These are phyloP conservation scores for Heritiera littoralis DNA, from an alignment of 345 rosid species.

Conservation along the genomic window DNA sequence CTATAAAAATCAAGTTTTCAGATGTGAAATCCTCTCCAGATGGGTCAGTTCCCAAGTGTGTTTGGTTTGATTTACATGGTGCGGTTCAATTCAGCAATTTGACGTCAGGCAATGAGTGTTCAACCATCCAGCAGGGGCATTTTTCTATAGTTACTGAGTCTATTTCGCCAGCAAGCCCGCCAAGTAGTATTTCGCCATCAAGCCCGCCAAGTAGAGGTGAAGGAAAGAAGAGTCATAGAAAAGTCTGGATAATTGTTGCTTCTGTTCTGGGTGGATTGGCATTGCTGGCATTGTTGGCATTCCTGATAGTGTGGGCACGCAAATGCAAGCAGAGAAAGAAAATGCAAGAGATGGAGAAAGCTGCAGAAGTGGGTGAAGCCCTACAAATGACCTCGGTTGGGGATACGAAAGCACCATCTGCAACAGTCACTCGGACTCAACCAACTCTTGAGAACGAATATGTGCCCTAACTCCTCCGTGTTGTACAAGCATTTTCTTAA, in stretches of 20 bases:
- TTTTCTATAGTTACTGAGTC: constrained; percentile 79
- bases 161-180: constrained; percentile 31
- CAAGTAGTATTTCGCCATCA: constrained; percentile 32
- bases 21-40: constrained; percentile 46
- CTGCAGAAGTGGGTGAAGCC: constrained; percentile 89
- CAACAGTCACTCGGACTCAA: constrained; percentile 82
- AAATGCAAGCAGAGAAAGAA: constrained; percentile 62
- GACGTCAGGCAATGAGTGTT: constrained; percentile 56
- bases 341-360: constrained; percentile 88
- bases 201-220: neutral
- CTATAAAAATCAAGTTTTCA: constrained; percentile 63
- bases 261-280: constrained; percentile 76
- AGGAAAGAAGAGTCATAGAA: constrained; percentile 37
- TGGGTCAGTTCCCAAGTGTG: constrained; percentile 68
- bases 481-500: constrained; percentile 45
- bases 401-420: constrained; percentile 82
- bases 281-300: constrained; percentile 48
- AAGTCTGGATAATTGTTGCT: constrained; percentile 71
- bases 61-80: constrained; percentile 68
- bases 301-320: constrained; percentile 53
- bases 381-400: constrained; percentile 81
- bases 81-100: constrained; percentile 53
- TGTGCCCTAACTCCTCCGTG: constrained; percentile 45
- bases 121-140: constrained; percentile 69
- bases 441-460: constrained; percentile 89